Conservation (phyloP, 2,329 filamentous ascomycete species). For the Hypoxylon sp. region DNA sequence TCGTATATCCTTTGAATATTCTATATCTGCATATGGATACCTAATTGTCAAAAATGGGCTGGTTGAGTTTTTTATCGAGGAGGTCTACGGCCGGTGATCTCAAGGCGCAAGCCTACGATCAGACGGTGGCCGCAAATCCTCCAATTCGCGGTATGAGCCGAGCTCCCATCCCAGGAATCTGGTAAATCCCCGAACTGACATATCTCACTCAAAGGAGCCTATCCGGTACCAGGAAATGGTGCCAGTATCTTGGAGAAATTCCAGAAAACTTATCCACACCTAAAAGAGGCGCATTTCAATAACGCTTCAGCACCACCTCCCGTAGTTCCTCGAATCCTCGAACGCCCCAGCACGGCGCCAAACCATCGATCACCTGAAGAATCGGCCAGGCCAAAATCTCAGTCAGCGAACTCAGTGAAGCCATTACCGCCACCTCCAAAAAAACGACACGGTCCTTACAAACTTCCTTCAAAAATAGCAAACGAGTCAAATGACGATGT, state of each 20-base stretch:
- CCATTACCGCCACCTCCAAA: conserved; percentile 39
- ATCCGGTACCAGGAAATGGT: conserved; percentile 60
- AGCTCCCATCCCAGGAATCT: conserved; percentile 42
- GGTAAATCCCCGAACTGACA: conserved; percentile 44
- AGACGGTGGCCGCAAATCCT: conserved; percentile 55
- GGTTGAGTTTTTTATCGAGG: conserved; percentile 55
- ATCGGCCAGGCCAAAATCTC: conserved; percentile 35
- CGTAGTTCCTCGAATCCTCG: conserved; percentile 52
- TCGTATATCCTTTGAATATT: conserved; percentile 9
- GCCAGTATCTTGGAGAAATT: conserved; percentile 56
- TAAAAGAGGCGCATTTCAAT: conserved; percentile 49
- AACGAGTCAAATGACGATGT: conserved; percentile 32
- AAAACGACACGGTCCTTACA: conserved; percentile 51
- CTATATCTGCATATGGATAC: conserved; percentile 39
- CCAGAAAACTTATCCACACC: conserved; percentile 54
- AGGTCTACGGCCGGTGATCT: conserved; percentile 50
- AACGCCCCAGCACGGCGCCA: conserved; percentile 59
- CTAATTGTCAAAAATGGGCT: conserved; percentile 53
- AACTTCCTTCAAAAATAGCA: conserved; percentile 46
- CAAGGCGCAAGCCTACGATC: conserved; percentile 58
- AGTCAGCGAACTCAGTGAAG: conserved; percentile 36
- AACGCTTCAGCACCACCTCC: conserved; percentile 53
- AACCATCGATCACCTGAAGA: conserved; percentile 32
- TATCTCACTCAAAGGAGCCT: conserved; percentile 54
- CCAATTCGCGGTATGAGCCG: conserved; percentile 56